Base-by-base conservation (phyloP, 495 filamentous ascomycete species). In the Astrothelium macrocarpum region DNA sequence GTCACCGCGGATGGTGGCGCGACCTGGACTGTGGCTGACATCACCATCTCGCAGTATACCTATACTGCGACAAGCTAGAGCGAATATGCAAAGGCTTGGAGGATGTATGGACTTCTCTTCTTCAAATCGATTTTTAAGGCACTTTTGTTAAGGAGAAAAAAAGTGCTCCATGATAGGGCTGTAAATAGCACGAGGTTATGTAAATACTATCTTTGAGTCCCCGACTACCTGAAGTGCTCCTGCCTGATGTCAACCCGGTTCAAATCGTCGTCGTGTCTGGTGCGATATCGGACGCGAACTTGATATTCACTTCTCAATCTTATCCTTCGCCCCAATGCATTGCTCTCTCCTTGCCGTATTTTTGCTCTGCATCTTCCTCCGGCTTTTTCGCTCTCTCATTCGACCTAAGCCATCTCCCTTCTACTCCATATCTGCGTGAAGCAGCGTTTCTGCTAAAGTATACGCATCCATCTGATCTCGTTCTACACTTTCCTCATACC, bases 11-110 rank as follows among this genome's bases (percentile, higher is more conserved):
- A 79, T 59, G 69, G 69, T 32, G 76, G 77, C 28, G 76, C 74
- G 66, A 78, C 76, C 14, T 78, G 77, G 76, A 73, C 66, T 56
- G 71, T 78, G 28, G 70, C 62, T 46, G 69, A 65, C 42, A 75
- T 77, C 60, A 56, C 49, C 49, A 56, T 56, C 49, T 25, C 26
- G 25, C 49, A 56, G 49, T 56, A 56, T 56, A 56, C 49, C 49
- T 56, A 56, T 56, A 56, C 49, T 56, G 26, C 26, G 29, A 56
- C 49, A 56, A 29, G 25, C 49, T 56, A 20, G 49, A 56, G 20
- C 25, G 49, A 56, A 25, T 11, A 56, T 29, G 49, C 49, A 56
- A 29, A 56, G 25, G 49, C 43, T 56, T 56, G 49, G 49, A 25
- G 49, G 49, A 26, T 56, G 49, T 29, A 56, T 10, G 16, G 1